Evolutionary conservation across 164 flowering plant species (phyloP).

Genomic region (Kalanchoe fedtschenkoi): DNA sequence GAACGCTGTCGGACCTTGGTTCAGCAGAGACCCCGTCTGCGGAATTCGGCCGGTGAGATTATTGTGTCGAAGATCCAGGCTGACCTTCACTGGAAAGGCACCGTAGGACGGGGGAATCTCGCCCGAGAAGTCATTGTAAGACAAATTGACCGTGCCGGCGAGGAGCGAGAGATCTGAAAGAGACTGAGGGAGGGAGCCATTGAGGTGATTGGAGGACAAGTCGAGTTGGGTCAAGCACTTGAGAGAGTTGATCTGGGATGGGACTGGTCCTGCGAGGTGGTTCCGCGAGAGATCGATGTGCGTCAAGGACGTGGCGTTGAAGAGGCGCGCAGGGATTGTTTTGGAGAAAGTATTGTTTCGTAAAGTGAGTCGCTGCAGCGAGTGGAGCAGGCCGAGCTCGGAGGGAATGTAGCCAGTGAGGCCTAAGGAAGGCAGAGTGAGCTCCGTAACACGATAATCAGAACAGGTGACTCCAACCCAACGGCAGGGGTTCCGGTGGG

Average conservation of each 20-base stretch:
- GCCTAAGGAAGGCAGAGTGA: constrained; percentile 36
- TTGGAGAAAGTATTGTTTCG: constrained; percentile 50
- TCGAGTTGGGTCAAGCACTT: constrained; percentile 35
- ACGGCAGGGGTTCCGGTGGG: constrained; percentile 54
- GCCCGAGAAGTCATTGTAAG: constrained; percentile 60
- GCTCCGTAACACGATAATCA: constrained; percentile 34
- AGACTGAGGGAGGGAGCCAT: constrained; percentile 54
- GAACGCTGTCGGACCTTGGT: constrained; percentile 94
- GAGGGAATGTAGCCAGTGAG: constrained; percentile 86
- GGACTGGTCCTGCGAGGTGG: constrained; percentile 52
- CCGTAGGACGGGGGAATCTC: constrained; percentile 62
- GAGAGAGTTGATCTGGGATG: constrained; percentile 34
- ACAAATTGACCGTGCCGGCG: constrained; percentile 60
- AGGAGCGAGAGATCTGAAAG: constrained; percentile 33
- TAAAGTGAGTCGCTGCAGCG: constrained; percentile 42
- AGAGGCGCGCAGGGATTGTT: constrained; percentile 45
- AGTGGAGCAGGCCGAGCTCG: constrained; percentile 55
- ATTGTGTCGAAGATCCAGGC: constrained; percentile 67
- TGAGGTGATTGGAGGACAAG: constrained; percentile 58
- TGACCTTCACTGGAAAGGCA: constrained; percentile 44
- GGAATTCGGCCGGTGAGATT: constrained; percentile 74
- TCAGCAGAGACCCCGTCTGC: constrained; percentile 57
- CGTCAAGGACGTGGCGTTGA: constrained; percentile 38
- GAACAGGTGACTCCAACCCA: constrained; percentile 67
- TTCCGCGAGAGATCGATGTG: constrained; percentile 68